These are phyloP conservation scores for Ceratocystis destructans DNA, from an alignment of 2,329 filamentous ascomycete species.

Conservation along the genomic window DNA sequence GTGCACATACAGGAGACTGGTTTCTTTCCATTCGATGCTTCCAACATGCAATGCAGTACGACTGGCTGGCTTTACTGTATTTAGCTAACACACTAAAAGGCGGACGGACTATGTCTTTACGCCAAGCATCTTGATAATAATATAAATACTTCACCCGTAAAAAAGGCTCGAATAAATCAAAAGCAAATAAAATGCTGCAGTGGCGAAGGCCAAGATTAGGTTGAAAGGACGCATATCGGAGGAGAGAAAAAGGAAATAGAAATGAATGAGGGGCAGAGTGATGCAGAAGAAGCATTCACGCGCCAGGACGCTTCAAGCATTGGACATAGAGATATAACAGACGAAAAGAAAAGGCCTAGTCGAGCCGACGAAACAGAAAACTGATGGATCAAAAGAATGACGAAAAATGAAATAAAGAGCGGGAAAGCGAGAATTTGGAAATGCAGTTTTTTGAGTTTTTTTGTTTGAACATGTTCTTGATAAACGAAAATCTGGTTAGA, in stretches of 20 bases:
- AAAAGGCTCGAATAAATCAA: not conserved
- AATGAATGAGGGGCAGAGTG: too few relatives aligned
- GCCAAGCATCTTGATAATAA: not conserved
- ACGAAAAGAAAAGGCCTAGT: not conserved
- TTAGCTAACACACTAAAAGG: not conserved
- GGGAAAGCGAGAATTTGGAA: not conserved
- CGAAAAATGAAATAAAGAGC: not conserved
- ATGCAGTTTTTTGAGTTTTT: not conserved
- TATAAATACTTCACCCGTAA: not conserved
- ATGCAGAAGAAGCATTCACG: too few relatives aligned
- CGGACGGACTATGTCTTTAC: not conserved
- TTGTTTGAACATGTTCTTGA: not conserved
- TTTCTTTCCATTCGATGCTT: too few relatives aligned
- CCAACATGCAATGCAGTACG: not conserved
- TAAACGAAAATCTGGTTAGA: not conserved
- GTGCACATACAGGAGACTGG: not conserved
- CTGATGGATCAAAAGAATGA: not conserved
- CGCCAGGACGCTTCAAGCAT: too few relatives aligned
- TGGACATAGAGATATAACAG: not conserved
- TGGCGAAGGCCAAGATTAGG: too few relatives aligned
- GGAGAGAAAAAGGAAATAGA: too few relatives aligned
- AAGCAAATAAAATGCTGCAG: not conserved
- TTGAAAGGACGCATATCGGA: too few relatives aligned
- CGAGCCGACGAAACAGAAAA: not conserved
- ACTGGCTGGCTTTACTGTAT: not conserved